These are phyloP conservation scores for Ogataea henricii DNA, from an alignment of 805 yeast genomes.

Conservation along the genomic window DNA sequence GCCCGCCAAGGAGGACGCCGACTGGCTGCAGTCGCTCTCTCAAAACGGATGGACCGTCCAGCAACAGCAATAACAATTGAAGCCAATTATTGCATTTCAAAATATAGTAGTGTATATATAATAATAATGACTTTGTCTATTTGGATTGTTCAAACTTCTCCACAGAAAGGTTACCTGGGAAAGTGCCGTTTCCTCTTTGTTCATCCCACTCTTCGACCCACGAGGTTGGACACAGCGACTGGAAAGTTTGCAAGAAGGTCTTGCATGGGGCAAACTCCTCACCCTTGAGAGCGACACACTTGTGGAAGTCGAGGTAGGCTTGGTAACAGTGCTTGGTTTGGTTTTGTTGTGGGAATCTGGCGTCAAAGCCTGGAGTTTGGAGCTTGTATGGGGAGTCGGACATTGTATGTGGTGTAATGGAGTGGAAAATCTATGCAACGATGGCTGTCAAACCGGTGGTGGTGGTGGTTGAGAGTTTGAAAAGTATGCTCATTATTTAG, in stretches of 20 bases:
- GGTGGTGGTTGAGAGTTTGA: neutral
- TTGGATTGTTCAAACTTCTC: slow-evolving; percentile 32
- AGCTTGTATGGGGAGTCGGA: slow-evolving; percentile 44
- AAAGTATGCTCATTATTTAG: slow-evolving; percentile 3
- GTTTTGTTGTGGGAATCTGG: slow-evolving; percentile 96
- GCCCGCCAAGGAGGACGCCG: slow-evolving; percentile 1
- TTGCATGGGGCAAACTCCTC: slow-evolving; percentile 98
- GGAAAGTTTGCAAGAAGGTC: slow-evolving; percentile 88
- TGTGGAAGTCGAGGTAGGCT: slow-evolving; percentile 96
- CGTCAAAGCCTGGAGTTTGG: slow-evolving; percentile 76
- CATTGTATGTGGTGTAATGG: slow-evolving; percentile 27
- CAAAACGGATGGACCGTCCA: slow-evolving; percentile 13
- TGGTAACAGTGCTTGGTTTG: slow-evolving; percentile 99
- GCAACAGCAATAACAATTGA: neutral
- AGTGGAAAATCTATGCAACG: neutral
- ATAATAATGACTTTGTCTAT: slow-evolving; percentile 6
- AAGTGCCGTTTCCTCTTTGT: slow-evolving; percentile 58
- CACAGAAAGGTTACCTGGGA: slow-evolving; percentile 42
- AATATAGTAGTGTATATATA: slow-evolving; percentile 10
- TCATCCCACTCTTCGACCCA: slow-evolving; percentile 90
- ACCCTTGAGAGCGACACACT: slow-evolving; percentile 94
- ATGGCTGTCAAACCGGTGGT: neutral
- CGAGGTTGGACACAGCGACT: slow-evolving; percentile 79
- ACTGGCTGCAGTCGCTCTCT: slow-evolving; percentile 5
- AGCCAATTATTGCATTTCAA: slow-evolving; percentile 7